These are phyloP conservation scores for Fraxinus cuspidata DNA, from an alignment of 257 asterid species.

Conservation along the genomic window DNA sequence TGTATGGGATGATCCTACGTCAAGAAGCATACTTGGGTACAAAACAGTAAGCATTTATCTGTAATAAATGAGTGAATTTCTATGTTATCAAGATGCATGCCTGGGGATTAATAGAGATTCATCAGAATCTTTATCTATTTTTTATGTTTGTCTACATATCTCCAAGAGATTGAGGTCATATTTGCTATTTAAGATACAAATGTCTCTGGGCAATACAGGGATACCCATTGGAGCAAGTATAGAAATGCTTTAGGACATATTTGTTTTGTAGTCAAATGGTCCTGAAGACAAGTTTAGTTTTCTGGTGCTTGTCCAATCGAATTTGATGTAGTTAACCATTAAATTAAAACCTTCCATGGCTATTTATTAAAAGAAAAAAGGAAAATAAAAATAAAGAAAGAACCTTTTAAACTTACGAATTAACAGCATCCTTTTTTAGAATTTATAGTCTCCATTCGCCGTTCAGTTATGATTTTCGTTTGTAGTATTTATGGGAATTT, in stretches of 20 bases:
- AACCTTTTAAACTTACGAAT: background rate
- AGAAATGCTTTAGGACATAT: slow-evolving; percentile 10
- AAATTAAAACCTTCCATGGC: slow-evolving; percentile 6
- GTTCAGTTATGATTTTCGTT: background rate
- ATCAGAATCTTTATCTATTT: slow-evolving; percentile 20
- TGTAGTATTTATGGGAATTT: slow-evolving; percentile 6
- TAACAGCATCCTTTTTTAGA: background rate
- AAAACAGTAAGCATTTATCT: slow-evolving; percentile 64
- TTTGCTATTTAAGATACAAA: slow-evolving; percentile 1
- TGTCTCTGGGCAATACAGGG: background rate
- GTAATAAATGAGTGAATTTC: background rate
- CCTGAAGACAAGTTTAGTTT: background rate
- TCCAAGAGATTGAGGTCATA: background rate
- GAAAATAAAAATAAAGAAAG: background rate
- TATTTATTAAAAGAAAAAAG: background rate
- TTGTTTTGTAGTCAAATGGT: slow-evolving; percentile 14
- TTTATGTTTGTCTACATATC: slow-evolving; percentile 10
- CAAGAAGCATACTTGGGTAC: slow-evolving; percentile 93
- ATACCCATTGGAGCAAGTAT: slow-evolving; percentile 11
- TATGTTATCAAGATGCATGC: slow-evolving; percentile 14
- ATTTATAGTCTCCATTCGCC: background rate
- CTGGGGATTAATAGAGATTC: slow-evolving; percentile 2
- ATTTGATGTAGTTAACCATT: background rate
- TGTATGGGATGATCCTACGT: slow-evolving; percentile 96
- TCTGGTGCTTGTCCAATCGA: too few relatives aligned